Base-by-base conservation (phyloP, 495 filamentous ascomycete genomes). In the Aspergillus olivimuriae region DNA sequence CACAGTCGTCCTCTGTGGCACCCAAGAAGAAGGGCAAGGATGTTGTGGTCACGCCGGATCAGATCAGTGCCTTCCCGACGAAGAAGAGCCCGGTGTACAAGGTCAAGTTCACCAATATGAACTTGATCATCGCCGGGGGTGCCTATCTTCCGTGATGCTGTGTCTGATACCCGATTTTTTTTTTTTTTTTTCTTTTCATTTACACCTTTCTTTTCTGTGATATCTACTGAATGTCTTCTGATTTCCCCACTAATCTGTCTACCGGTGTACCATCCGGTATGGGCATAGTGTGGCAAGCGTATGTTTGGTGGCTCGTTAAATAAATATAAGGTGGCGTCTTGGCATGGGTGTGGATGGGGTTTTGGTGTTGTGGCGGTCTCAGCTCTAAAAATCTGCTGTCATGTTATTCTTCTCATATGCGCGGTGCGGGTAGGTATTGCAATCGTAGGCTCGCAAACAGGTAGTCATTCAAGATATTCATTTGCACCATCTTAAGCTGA, bases 11-110 rank as follows among this genome's bases (percentile, higher is more conserved):
- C 14, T 64, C 72, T 15, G 72, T 64, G 3, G 68, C 76, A 15
- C 70, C 77, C 14, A 87, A 89, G 74, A 90, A 87, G 71, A 89
- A 86, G 61, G 80, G 81, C 38, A 95, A 95, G 65, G 91, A 95
- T 46, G 83, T 89, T 4, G 83, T 86, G 46, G 84, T 95, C 20
- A 92, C 86, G 2, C 79, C 88, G 0, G 92, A 98, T 56, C 91
- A 97, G 66, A 88, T 97, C 64, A 83, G 79, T 49, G 89, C 85
- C 3, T 96, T 95, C 55, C 82, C 87, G 0, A 96, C 92, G 14
- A 98, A 97, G 77, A 94, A 92, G 70, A 88, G 84, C 17, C 89
- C 92, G 2, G 86, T 98, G 5, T 84, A 92, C 61, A 94, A 90
- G 71, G 91, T 94, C 35, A 78, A 81, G 57, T 95, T 95, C 58